phyloP scores from a whole-genome alignment of 2,329 filamentous ascomycete species.

The Epichloe amarillans region DNA sequence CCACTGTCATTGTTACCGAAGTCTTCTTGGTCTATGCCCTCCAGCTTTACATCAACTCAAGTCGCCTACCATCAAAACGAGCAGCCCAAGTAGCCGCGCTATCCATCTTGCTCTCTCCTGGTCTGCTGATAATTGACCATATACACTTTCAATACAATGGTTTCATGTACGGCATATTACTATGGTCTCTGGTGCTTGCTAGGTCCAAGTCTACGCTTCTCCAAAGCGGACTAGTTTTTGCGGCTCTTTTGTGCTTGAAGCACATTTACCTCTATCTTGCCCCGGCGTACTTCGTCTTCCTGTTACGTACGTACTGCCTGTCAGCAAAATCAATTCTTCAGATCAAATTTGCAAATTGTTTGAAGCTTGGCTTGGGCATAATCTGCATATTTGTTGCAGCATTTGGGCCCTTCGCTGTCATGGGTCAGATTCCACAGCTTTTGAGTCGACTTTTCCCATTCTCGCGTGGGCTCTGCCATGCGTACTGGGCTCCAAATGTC shows the following conservation, averaged over 20 bases:
- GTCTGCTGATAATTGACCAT: conserved; percentile 92
- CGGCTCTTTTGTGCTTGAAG: conserved; percentile 79
- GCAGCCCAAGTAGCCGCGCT: conserved; percentile 77
- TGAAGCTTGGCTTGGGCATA: conserved; percentile 72
- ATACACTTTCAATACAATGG: conserved; percentile 99
- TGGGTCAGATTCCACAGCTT: conserved; percentile 74
- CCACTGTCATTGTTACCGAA: conserved; percentile 79
- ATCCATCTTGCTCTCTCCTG: conserved; percentile 82
- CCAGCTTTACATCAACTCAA: conserved; percentile 64
- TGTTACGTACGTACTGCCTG: conserved; percentile 82
- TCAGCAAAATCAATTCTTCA: conserved; percentile 62
- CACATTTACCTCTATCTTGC: conserved; percentile 97
- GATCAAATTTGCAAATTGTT: conserved; percentile 62
- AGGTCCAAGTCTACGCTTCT: conserved; percentile 63
- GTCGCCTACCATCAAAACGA: conserved; percentile 50
- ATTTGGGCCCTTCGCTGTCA: conserved; percentile 76
- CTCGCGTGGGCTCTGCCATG: conserved; percentile 83
- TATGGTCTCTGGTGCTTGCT: conserved; percentile 75
- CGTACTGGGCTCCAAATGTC: conserved; percentile 95
- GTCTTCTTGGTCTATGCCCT: conserved; percentile 73
- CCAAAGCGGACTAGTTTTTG: conserved; percentile 70
- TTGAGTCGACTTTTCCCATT: conserved; percentile 83
- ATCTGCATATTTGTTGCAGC: conserved; percentile 59
- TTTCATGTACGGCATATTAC: conserved; percentile 81
- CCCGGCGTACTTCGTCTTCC: conserved; percentile 87